Conservation (phyloP, 768 basidiomycete species). For the Suillus occidentalis region DNA sequence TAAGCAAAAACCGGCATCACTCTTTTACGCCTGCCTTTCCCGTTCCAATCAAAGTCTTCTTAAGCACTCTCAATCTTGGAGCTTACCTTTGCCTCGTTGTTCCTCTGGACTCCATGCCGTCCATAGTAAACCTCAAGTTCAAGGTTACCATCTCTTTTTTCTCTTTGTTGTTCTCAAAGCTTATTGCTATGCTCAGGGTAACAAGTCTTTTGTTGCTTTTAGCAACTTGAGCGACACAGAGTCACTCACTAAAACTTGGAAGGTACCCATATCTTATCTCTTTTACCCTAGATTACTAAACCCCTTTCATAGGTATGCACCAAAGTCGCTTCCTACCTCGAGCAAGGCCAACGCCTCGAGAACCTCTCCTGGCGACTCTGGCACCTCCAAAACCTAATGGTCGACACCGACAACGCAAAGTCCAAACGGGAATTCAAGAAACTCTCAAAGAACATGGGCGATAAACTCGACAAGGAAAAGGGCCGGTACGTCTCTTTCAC, state of each 20-base stretch:
- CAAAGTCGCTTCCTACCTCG: conserved; percentile 87
- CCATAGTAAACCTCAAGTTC: conserved; percentile 86
- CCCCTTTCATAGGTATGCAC: conserved; percentile 66
- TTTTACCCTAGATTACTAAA: conserved; percentile 1
- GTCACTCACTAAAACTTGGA: conserved; percentile 88
- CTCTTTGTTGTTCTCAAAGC: too few species aligned
- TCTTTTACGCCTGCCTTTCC: not conserved
- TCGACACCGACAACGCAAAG: conserved; percentile 87
- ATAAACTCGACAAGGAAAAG: conserved; percentile 92
- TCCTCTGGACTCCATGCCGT: conserved; percentile 51
- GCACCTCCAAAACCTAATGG: conserved; percentile 90
- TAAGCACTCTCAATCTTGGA: not conserved
- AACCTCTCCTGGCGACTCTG: conserved; percentile 91
- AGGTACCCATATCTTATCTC: conserved; percentile 44
- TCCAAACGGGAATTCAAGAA: conserved; percentile 88
- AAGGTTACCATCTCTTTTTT: conserved; percentile 46
- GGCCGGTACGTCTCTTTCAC: conserved; percentile 76
- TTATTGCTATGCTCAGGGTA: conserved; percentile 44
- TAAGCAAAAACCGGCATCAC: not conserved
- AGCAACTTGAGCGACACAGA: conserved; percentile 85
- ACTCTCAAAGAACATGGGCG: conserved; percentile 84
- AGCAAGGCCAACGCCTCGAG: conserved; percentile 89
- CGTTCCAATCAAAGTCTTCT: conserved; percentile 5
- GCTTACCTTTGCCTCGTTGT: not conserved
- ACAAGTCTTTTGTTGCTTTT: conserved; percentile 94